Conservation (phyloP, 1,284 basidiomycete species). For the Phenoliferia sp. region DNA sequence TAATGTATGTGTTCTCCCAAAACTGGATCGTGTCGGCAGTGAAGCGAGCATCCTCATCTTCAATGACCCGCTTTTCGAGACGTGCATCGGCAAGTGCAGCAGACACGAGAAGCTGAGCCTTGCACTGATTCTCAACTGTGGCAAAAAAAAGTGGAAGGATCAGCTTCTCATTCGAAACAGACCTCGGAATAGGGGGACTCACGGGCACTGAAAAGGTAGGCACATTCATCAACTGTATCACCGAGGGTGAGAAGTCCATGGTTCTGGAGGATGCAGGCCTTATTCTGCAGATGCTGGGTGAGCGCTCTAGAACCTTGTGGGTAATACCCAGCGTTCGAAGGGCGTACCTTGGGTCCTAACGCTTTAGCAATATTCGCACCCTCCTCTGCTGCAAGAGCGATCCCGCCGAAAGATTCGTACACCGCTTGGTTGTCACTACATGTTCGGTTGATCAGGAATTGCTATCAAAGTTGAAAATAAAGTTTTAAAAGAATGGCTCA, state of each 20-base stretch:
- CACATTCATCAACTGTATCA: not conserved
- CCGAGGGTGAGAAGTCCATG: constrained; percentile 36
- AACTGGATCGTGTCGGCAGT: too few relatives aligned
- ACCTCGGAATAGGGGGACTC: too few relatives aligned
- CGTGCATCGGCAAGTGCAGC: too few relatives aligned
- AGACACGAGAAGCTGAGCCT: too few relatives aligned
- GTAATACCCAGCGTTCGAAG: not conserved
- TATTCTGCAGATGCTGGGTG: not conserved
- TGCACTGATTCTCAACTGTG: too few relatives aligned
- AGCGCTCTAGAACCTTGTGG: not conserved
- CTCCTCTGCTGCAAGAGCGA: constrained; percentile 45
- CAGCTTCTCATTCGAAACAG: too few relatives aligned
- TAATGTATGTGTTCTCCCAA: too few relatives aligned
- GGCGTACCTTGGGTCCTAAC: constrained; percentile 37
- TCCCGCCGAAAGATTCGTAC: constrained; percentile 43
- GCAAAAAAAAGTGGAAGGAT: too few relatives aligned
- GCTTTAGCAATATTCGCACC: constrained; percentile 42
- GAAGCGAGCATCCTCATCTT: too few relatives aligned
- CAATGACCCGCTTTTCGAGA: too few relatives aligned
- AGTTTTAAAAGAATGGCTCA: not conserved
- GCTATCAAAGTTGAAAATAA: not conserved
- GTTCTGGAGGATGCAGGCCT: constrained; percentile 43
- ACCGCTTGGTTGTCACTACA: constrained; percentile 40
- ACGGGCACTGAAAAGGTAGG: not conserved
- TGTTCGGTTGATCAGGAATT: constrained; percentile 37